Percentiles rank a stretch among this genome's conserved stretches.
phyloP scores from a whole-genome alignment of 192 early-diverging fungal genomes.

The Backusella mclennaniae region DNA sequence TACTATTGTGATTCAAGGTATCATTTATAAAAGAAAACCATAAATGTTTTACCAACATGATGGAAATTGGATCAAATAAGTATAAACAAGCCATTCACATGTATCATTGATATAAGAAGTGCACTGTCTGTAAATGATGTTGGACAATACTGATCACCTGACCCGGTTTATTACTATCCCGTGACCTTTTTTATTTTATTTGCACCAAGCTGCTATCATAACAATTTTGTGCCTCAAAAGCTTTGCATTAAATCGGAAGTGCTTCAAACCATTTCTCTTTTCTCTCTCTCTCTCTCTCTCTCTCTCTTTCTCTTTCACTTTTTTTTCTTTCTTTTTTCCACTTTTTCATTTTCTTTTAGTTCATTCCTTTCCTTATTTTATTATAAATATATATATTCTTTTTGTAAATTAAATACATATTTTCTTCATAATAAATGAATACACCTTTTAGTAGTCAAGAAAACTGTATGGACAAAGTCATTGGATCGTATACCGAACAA shows the following conservation, averaged over 20 bases:
- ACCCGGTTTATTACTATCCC: not conserved
- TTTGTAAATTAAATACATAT: not conserved
- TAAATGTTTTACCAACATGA: too few species aligned
- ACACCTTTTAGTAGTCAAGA: not conserved
- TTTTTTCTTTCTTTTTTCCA: not conserved
- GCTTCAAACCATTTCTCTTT: not conserved
- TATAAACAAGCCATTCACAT: too few species aligned
- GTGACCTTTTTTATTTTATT: not conserved
- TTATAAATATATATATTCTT: not conserved
- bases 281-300: too few species aligned
- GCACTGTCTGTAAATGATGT: too few species aligned
- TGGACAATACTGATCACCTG: too few species aligned
- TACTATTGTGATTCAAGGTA: too few species aligned
- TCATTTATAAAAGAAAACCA: too few species aligned
- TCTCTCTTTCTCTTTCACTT: not conserved
- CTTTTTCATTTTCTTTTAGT: not conserved
- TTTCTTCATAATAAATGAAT: not conserved
- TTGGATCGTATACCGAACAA: constrained; percentile 10
- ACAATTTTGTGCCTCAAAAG: not conserved
- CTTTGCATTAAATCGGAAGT: not conserved
- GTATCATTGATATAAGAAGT: too few species aligned
- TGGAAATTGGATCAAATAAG: too few species aligned
- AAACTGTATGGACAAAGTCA: not conserved
- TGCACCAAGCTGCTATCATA: not conserved
- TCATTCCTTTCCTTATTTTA: not conserved